Percentiles rank a stretch among this genome's conserved stretches.
phyloP scores from a whole-genome alignment of 2,329 filamentous ascomycete genomes.

The Metarhizium rileyi region DNA sequence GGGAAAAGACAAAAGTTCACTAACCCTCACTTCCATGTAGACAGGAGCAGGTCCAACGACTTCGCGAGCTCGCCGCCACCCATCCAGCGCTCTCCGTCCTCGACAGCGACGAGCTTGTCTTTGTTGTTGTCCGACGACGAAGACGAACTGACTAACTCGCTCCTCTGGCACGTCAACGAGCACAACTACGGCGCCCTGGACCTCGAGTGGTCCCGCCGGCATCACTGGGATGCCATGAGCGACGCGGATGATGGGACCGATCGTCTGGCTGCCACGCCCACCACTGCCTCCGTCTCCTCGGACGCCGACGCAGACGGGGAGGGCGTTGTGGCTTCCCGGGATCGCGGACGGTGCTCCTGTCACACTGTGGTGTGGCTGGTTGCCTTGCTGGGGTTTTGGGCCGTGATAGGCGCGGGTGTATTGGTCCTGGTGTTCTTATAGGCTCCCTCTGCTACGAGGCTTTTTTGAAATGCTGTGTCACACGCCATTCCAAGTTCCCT shows the following conservation, averaged over 20 bases:
- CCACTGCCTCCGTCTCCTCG: not conserved
- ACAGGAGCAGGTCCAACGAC: not conserved
- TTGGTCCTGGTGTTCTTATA: not conserved
- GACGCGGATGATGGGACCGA: not conserved
- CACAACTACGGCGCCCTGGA: not conserved
- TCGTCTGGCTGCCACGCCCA: not conserved
- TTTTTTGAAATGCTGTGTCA: not conserved
- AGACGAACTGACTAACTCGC: not conserved
- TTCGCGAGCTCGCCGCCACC: not conserved
- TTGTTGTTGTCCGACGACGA: not conserved
- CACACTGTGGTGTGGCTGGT: not conserved
- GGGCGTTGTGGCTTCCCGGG: not conserved
- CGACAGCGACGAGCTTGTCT: not conserved
- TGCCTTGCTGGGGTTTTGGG: not conserved
- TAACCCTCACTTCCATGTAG: not conserved
- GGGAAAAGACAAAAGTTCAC: not conserved
- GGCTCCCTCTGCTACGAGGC: not conserved
- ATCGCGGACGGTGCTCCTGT: not conserved
- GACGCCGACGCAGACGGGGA: not conserved
- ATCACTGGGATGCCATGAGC: not conserved
- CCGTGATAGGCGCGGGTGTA: not conserved
- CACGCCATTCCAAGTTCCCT: not conserved
- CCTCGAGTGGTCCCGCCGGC: not conserved
- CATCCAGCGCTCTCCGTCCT: not conserved
- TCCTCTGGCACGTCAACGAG: not conserved